phyloP scores from a whole-genome alignment of 2,329 filamentous ascomycete genomes.

The Corynespora cassiicola region DNA sequence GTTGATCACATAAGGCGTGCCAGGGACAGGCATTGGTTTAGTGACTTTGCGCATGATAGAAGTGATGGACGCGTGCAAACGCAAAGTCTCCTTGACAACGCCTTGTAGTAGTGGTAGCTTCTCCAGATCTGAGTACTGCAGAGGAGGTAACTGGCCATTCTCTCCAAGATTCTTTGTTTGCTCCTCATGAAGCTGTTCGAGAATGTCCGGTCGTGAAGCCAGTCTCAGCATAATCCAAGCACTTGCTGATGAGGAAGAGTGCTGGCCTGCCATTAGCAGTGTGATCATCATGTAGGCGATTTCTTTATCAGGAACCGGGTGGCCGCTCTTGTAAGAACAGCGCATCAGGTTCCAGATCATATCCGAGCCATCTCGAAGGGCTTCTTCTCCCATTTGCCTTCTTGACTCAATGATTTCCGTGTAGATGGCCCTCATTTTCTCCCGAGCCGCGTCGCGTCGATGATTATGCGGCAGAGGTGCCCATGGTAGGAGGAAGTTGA shows the following conservation, averaged over 20 bases:
- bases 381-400: slow-evolving; percentile 24
- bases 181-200: slow-evolving; percentile 79
- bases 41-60: slow-evolving; percentile 88
- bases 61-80: slow-evolving; percentile 85
- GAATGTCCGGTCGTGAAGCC: slow-evolving; percentile 73
- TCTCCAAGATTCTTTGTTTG: slow-evolving; percentile 69
- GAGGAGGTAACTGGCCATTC: slow-evolving; percentile 67
- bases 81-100: slow-evolving; percentile 85
- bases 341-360: slow-evolving; percentile 87
- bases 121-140: slow-evolving; percentile 75
- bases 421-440: slow-evolving; percentile 77
- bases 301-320: slow-evolving; percentile 73
- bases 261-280: slow-evolving; percentile 83
- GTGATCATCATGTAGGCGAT: slow-evolving; percentile 89
- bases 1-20: slow-evolving; percentile 78
- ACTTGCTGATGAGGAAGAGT: slow-evolving; percentile 79
- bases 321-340: slow-evolving; percentile 78
- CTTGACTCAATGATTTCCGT: slow-evolving; percentile 77
- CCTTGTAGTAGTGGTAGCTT: slow-evolving; percentile 78
- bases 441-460: slow-evolving; percentile 75
- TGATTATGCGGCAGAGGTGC: slow-evolving; percentile 80
- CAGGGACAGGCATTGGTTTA: slow-evolving; percentile 79
- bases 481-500: slow-evolving; percentile 86
- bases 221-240: slow-evolving; percentile 82
- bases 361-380: slow-evolving; percentile 52